These are phyloP conservation scores for Pseudomassariella vexata DNA, from an alignment of 2,329 filamentous ascomycete genomes.

Conservation along the genomic window DNA sequence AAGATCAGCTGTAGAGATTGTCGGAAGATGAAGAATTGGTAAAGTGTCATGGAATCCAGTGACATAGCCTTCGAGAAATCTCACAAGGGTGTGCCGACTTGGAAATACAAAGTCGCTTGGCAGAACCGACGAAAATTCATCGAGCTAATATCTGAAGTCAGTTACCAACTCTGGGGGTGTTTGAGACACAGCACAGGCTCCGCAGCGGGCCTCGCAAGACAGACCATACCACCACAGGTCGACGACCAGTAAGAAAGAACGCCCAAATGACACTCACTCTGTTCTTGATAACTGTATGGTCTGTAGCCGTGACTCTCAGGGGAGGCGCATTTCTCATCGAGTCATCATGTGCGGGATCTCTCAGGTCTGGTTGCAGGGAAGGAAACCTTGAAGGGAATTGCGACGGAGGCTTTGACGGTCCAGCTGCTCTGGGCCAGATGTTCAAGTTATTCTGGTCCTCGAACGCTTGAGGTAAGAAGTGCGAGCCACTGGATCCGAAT, in stretches of 20 bases:
- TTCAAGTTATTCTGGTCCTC: slow-evolving; percentile 48
- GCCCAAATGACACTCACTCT: too few species aligned
- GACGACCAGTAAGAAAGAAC: too few species aligned
- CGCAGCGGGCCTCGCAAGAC: too few species aligned
- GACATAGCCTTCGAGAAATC: slow-evolving; percentile 66
- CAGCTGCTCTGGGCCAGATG: slow-evolving; percentile 42
- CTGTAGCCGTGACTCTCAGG: slow-evolving; percentile 45
- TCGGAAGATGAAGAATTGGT: slow-evolving; percentile 62
- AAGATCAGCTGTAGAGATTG: slow-evolving; percentile 56
- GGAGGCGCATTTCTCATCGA: slow-evolving; percentile 29
- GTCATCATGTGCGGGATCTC: slow-evolving; percentile 39
- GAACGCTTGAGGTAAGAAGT: slow-evolving; percentile 50
- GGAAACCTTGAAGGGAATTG: slow-evolving; percentile 50
- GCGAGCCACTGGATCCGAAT: slow-evolving; percentile 44
- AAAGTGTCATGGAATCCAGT: slow-evolving; percentile 57
- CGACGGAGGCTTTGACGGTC: slow-evolving; percentile 41
- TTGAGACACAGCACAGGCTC: too few species aligned
- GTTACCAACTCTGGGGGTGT: too few species aligned
- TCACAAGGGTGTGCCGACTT: slow-evolving; percentile 60
- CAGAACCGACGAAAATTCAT: slow-evolving; percentile 55
- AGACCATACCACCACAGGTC: too few species aligned
- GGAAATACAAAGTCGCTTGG: slow-evolving; percentile 61
- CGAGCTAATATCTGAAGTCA: too few species aligned
- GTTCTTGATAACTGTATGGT: slow-evolving; percentile 50
- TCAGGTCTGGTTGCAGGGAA: slow-evolving; percentile 47